phyloP scores from a whole-genome alignment of 1,284 basidiomycete genomes.

The Trichosporon sp. region DNA sequence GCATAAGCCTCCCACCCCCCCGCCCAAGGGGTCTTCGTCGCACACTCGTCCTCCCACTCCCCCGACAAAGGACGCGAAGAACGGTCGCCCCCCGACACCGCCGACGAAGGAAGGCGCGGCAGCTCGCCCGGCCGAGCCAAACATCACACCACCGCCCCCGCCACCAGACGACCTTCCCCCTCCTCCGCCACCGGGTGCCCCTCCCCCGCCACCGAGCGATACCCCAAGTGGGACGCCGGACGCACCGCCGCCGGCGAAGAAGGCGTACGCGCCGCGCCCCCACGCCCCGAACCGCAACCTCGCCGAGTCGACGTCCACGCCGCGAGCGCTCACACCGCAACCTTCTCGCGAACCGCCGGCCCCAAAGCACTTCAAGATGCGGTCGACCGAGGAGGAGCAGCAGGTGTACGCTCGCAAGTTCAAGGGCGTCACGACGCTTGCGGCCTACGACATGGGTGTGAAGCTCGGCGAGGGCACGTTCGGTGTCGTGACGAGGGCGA shows the following conservation, averaged over 20 bases:
- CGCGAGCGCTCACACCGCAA: background rate
- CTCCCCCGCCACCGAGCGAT: slow-evolving; percentile 3
- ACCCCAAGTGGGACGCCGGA: slow-evolving; percentile 33
- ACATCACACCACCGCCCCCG: slow-evolving; percentile 25
- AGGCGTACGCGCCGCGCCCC: slow-evolving; percentile 20
- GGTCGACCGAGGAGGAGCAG: slow-evolving; percentile 63
- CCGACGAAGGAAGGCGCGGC: slow-evolving; percentile 10
- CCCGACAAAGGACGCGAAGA: background rate
- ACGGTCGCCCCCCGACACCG: slow-evolving; percentile 16
- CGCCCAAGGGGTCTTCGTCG: background rate
- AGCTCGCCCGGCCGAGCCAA: slow-evolving; percentile 37
- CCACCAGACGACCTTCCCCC: slow-evolving; percentile 9
- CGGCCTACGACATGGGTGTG: slow-evolving; percentile 72
- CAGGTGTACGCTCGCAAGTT: slow-evolving; percentile 64
- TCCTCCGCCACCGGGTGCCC: slow-evolving; percentile 21
- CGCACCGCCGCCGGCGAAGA: slow-evolving; percentile 11
- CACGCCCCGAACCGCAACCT: slow-evolving; percentile 40
- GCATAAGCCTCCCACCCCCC: background rate
- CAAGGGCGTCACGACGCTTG: slow-evolving; percentile 67
- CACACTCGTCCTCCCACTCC: background rate
- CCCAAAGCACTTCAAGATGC: slow-evolving; percentile 39
- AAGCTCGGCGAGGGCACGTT: slow-evolving; percentile 95
- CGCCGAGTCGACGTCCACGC: slow-evolving; percentile 28
- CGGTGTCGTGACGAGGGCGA: slow-evolving; percentile 85
- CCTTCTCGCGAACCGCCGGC: slow-evolving; percentile 10